Evolutionary conservation across 2,329 filamentous ascomycete genomes (phyloP).

Genomic region (Calonectria fujianensis): DNA sequence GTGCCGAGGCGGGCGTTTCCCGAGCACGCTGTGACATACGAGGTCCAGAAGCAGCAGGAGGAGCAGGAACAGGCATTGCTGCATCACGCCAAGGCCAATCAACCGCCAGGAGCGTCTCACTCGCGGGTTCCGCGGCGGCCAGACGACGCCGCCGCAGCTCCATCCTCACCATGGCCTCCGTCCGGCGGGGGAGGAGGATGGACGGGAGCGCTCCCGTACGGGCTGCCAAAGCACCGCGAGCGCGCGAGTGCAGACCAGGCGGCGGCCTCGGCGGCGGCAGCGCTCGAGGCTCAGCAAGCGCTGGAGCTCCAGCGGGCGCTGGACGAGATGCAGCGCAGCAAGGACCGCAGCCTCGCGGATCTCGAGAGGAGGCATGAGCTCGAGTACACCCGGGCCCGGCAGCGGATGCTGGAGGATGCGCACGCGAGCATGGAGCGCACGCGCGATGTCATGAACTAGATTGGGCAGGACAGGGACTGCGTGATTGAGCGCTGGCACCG

Average conservation of each 20-base stretch:
- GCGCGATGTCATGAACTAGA: constrained; percentile 7
- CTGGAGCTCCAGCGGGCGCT: constrained; percentile 29
- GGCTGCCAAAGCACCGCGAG: neutral
- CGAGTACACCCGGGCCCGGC: constrained; percentile 22
- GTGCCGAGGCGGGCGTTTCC: constrained; percentile 19
- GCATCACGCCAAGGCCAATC: constrained; percentile 13
- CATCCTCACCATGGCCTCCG: neutral
- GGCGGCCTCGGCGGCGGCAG: neutral
- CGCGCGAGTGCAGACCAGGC: neutral
- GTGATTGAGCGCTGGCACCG: constrained; percentile 25
- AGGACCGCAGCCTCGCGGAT: constrained; percentile 11
- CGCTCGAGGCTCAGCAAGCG: constrained; percentile 2
- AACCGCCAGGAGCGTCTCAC: neutral
- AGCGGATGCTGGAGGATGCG: constrained; percentile 19
- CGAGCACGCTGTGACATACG: constrained; percentile 3
- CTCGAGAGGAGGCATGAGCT: constrained; percentile 12
- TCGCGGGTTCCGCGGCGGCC: neutral
- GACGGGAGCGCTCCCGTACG: constrained; percentile 16
- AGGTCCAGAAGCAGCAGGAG: constrained; percentile 17
- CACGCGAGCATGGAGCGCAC: constrained; percentile 8
- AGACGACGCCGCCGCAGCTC: neutral
- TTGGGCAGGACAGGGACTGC: constrained; percentile 25
- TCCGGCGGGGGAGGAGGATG: neutral
- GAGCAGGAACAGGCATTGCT: neutral
- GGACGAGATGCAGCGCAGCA: constrained; percentile 17